Base-by-base conservation (phyloP, 164 flowering plant genomes). In the Saururus chinensis region DNA sequence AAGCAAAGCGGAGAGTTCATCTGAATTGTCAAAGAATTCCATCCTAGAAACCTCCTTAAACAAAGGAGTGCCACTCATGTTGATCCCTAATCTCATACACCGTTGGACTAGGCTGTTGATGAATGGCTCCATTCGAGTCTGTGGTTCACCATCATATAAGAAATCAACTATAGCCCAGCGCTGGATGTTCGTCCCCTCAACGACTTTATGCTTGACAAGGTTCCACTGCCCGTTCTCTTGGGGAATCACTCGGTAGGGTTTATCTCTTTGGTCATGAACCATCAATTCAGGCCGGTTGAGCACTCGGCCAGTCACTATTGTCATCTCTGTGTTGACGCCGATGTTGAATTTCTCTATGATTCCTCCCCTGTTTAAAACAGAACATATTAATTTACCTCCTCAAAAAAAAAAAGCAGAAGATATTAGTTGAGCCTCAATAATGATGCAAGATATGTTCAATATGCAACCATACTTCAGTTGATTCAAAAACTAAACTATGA, bases 201-300 rank as follows among this genome's bases (percentile, higher is more conserved):
- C 74, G 2, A 90, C 70, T 19, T 68, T 68, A 49, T 64, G 79
- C 0, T 74, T 61, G 17, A 72, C 59, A 21, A 90, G 81, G 60
- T 83, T 90, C 89, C 90, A 90, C 4, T 86, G 89, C 61, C 87
- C 69, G 37, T 83, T 82, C n/a, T 73, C 76, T 26, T 79, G 74
- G 35, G 77, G 81, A 4, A 16, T 51, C 20, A 76, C 25, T 51
- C 17, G 59, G 6, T 0, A 40, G 14, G 25, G 0, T 7, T 37
- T 53, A 21, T 81, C 80, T 26, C 59, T 51, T 10, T 58, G 25
- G 57, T 57, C 67, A 35, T 82, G 75, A 20, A 84, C 45, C 69
- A 76, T 84, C 77, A 87, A 61, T 23, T 65, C 70, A 2, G 95
- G 97, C 40, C 84, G 80, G 53, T 52, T 67, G 41, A 87, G 71